Conservation (phyloP, 2,329 filamentous ascomycete genomes). For the Byssoonygena ceratinophila region DNA sequence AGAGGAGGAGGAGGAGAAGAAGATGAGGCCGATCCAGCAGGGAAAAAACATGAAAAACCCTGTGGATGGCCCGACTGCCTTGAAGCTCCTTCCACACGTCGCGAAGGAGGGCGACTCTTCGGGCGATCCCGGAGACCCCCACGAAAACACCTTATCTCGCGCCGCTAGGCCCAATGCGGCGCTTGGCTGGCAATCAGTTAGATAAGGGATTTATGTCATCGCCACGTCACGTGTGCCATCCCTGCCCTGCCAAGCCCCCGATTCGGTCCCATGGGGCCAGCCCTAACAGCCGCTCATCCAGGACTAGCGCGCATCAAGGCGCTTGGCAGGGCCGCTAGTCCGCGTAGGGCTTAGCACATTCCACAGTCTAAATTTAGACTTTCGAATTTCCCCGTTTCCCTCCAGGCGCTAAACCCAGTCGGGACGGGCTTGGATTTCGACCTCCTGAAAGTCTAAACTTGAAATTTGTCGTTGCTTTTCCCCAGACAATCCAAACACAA, state of each 20-base stretch:
- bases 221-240: neutral
- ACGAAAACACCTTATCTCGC: constrained; percentile 10
- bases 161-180: constrained; percentile 9
- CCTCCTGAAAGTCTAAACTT: constrained; percentile 9
- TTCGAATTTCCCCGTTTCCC: neutral
- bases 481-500: too few species aligned
- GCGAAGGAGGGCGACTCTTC: neutral
- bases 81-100: neutral
- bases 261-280: neutral
- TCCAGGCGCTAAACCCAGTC: neutral
- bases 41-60: neutral
- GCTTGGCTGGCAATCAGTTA: neutral
- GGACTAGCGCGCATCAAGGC: neutral
- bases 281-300: neutral
- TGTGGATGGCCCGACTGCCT: neutral
- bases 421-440: neutral
- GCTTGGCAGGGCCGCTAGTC: neutral
- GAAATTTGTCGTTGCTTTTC: neutral
- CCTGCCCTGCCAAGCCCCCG: neutral
- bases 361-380: neutral
- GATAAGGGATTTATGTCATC: constrained; percentile 7
- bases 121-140: neutral
- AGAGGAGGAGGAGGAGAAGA: neutral
- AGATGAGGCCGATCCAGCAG: neutral
- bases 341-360: neutral